Percentiles rank a stretch among this genome's conserved stretches.
Evolutionary conservation across 2,329 filamentous ascomycete species (phyloP).

Genomic region (Penicillium oxalicum): DNA sequence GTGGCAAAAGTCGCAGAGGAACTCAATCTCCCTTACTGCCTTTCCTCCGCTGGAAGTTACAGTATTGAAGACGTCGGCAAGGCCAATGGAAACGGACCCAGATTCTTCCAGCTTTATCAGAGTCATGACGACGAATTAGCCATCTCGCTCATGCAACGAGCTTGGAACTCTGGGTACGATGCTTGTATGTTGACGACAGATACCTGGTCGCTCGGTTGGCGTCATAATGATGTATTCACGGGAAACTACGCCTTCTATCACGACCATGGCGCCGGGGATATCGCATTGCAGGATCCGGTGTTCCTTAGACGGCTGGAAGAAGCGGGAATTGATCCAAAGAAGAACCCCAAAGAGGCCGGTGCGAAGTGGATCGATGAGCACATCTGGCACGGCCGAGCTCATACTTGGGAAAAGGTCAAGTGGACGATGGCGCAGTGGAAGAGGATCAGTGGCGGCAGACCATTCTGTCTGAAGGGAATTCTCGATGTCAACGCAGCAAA

Average conservation of each 20-base stretch:
- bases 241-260: conserved; percentile 61
- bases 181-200: conserved; percentile 58
- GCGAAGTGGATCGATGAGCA: conserved; percentile 57
- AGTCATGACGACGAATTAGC: conserved; percentile 58
- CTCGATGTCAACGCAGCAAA: conserved; percentile 60
- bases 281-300: conserved; percentile 55
- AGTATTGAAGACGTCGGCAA: conserved; percentile 53
- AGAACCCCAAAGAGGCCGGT: conserved; percentile 49
- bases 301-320: conserved; percentile 51
- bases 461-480: conserved; percentile 63
- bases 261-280: conserved; percentile 51
- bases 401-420: conserved; percentile 60
- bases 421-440: conserved; percentile 59
- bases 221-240: conserved; percentile 51
- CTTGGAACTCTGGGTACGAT: conserved; percentile 50
- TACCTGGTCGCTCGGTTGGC: conserved; percentile 59
- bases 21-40: conserved; percentile 53
- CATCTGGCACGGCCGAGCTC: conserved; percentile 58
- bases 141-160: conserved; percentile 51
- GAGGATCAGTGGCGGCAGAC: conserved; percentile 50
- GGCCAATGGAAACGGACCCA: conserved; percentile 49
- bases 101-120: conserved; percentile 62
- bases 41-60: conserved; percentile 53
- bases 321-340: conserved; percentile 49
- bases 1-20: conserved; percentile 57